Evolutionary conservation across 371 early-diverging fungal species (phyloP).

Genomic region (Umbelopsis sp.): DNA sequence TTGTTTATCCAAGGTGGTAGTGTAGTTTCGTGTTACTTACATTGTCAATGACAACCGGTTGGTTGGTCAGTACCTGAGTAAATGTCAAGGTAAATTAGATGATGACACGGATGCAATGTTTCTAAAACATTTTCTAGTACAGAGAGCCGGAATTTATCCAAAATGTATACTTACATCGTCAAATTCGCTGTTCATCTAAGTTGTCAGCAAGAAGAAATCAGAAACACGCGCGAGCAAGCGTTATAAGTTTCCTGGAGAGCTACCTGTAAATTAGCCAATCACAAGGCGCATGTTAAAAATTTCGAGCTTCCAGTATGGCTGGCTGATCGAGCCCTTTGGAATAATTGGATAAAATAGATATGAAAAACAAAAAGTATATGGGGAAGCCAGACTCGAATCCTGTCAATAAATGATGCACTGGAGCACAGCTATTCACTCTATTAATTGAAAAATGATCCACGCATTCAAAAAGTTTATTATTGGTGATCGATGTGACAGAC

Average conservation of each 20-base stretch:
- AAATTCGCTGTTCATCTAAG: conserved; percentile 51
- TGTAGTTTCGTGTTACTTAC: conserved; percentile 32
- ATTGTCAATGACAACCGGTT: conserved; percentile 81
- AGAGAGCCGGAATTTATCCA: neutral
- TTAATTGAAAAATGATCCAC: no score
- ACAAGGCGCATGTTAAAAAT: neutral
- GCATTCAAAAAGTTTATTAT: no score
- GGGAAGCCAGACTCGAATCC: no score
- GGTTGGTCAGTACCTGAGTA: conserved; percentile 88
- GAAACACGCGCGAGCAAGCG: neutral
- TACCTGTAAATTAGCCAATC: neutral
- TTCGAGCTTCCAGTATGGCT: no score
- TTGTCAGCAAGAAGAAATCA: conserved; percentile 5
- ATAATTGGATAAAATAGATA: no score
- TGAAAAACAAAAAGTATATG: no score
- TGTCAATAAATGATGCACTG: no score
- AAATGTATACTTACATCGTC: conserved; percentile 43
- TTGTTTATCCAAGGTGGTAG: no score
- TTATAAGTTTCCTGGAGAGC: neutral
- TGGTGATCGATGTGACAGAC: no score
- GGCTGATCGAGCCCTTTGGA: no score
- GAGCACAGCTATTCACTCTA: no score
- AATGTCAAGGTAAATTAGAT: conserved; percentile 11
- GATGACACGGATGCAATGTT: neutral
- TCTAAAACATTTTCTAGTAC: neutral